These are phyloP conservation scores for Aspergillus sp. DNA, from an alignment of 2,329 filamentous ascomycete species.

Conservation along the genomic window DNA sequence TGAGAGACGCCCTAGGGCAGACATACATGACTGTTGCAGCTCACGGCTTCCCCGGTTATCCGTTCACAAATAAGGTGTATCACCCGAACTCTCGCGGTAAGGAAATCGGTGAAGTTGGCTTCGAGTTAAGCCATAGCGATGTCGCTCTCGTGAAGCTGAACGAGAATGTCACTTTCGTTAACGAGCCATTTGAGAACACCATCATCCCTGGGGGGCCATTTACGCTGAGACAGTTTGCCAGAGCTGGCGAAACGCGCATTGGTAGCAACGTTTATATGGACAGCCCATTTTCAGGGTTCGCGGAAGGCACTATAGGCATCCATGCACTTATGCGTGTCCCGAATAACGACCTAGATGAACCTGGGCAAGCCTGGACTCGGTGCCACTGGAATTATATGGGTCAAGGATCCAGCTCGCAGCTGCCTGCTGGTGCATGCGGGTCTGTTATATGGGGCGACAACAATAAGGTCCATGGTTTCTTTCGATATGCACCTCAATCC, in stretches of 20 bases:
- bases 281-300: conserved; percentile 2
- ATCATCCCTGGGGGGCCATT: not conserved
- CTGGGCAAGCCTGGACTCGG: conserved; percentile 7
- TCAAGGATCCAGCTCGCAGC: not conserved
- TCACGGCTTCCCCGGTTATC: no score
- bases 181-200: not conserved
- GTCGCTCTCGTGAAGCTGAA: not conserved
- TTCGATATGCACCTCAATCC: conserved; percentile 13
- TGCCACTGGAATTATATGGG: conserved; percentile 15
- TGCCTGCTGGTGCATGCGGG: conserved; percentile 13
- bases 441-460: conserved; percentile 12
- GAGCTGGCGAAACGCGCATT: not conserved
- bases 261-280: conserved; percentile 1
- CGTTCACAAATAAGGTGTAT: not conserved
- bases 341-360: not conserved
- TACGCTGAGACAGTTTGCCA: not conserved
- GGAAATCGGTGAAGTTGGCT: not conserved
- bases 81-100: not conserved
- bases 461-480: conserved; percentile 15
- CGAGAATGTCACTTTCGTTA: not conserved
- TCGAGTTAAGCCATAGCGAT: not conserved
- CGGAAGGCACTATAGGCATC: not conserved
- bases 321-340: not conserved
- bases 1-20: no score
- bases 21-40: no score